phyloP scores from a whole-genome alignment of 331 rosid species.

The Quercus tomentella region DNA sequence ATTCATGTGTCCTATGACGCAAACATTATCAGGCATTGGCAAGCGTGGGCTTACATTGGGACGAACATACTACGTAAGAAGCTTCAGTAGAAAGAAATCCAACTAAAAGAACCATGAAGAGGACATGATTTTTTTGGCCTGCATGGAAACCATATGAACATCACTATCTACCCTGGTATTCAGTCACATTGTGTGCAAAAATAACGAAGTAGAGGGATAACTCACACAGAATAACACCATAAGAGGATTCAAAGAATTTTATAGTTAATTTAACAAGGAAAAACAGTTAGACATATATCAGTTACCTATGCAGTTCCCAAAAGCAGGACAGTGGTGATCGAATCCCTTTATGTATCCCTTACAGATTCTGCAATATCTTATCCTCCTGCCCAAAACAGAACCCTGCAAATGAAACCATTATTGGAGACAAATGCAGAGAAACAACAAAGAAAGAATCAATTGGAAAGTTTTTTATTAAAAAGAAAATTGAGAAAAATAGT shows the following conservation, averaged over 20 bases:
- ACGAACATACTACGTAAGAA: constrained; percentile 34
- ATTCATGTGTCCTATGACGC: neutral
- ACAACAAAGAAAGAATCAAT: constrained; percentile 1
- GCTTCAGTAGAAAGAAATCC: constrained; percentile 40
- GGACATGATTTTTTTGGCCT: constrained; percentile 41
- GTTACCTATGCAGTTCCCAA: constrained; percentile 53
- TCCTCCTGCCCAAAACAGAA: constrained; percentile 24
- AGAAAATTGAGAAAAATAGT: neutral
- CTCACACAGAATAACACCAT: neutral
- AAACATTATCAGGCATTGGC: neutral
- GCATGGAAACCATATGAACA: constrained; percentile 14
- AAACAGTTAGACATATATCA: neutral
- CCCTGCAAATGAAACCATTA: constrained; percentile 17
- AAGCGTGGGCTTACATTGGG: constrained; percentile 22
- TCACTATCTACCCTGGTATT: neutral
- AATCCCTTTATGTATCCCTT: constrained; percentile 27
- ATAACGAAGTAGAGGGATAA: neutral
- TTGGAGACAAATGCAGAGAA: neutral
- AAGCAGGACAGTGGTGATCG: constrained; percentile 57
- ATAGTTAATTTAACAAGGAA: neutral
- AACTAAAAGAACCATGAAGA: constrained; percentile 41
- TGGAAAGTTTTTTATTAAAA: neutral
- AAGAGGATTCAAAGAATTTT: neutral
- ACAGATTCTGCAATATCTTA: constrained; percentile 38
- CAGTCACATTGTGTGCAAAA: neutral